A percentile compares a stretch with the other conserved stretches of the same genome.
Evolutionary conservation across 495 filamentous ascomycete species (phyloP).

Genomic region (Aspergillus panamensis): DNA sequence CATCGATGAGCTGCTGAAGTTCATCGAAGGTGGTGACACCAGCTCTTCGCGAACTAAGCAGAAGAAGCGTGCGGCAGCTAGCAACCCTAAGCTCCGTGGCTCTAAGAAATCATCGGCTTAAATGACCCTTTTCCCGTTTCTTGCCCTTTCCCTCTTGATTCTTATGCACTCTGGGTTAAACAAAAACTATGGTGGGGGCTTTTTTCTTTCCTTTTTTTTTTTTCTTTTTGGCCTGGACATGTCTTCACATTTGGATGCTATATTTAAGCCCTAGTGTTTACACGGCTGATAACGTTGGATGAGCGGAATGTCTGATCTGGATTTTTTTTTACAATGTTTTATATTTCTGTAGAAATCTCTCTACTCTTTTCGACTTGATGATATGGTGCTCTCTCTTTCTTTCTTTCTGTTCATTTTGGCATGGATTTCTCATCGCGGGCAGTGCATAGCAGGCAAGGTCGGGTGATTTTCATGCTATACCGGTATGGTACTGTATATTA

Average conservation of each 20-base stretch:
- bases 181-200: constrained; percentile 12
- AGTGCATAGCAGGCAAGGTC: constrained; percentile 37
- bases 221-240: constrained; percentile 27
- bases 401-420: constrained; percentile 22
- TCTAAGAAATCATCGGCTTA: constrained; percentile 44
- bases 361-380: constrained; percentile 28
- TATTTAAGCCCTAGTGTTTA: constrained; percentile 25
- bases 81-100: constrained; percentile 66
- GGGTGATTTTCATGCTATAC: constrained; percentile 26
- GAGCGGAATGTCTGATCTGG: constrained; percentile 26
- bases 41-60: constrained; percentile 54
- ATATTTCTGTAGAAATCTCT: constrained; percentile 37
- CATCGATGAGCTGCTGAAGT: constrained; percentile 83
- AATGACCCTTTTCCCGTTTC: constrained; percentile 15
- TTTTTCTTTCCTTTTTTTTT: neutral
- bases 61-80: constrained; percentile 61
- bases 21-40: constrained; percentile 71
- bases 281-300: constrained; percentile 31
- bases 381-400: constrained; percentile 19
- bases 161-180: constrained; percentile 9
- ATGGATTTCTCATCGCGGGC: constrained; percentile 25
- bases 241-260: constrained; percentile 38
- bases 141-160: constrained; percentile 12
- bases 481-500: constrained; percentile 27
- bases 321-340: constrained; percentile 3